Percentiles rank a stretch among this genome's conserved stretches.
Conservation (phyloP, 257 asterid genomes). For the Gentiana macrophylla region DNA sequence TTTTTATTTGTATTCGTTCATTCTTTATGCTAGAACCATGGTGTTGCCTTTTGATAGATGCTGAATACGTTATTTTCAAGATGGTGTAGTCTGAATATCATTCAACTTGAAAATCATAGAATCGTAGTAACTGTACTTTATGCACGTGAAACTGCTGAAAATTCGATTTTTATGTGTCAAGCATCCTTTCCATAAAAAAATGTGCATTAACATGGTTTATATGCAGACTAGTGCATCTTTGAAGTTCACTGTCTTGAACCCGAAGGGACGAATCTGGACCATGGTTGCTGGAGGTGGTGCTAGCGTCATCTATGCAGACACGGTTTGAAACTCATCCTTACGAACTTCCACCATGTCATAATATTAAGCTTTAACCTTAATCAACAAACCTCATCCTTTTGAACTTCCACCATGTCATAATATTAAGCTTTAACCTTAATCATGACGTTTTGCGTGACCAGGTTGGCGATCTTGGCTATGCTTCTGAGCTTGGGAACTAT, state of each 20-base stretch:
- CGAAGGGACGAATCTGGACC: slow-evolving; percentile 93
- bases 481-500: slow-evolving; percentile 91
- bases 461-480: slow-evolving; percentile 97
- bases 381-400: slow-evolving; percentile 10
- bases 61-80: no score
- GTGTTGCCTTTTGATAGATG: neutral
- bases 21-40: no score
- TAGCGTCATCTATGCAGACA: slow-evolving; percentile 91
- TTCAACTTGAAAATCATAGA: neutral
- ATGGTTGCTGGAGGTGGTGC: slow-evolving; percentile 99
- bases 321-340: slow-evolving; percentile 34
- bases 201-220: neutral
- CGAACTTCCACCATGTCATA: neutral
- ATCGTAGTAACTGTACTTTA: neutral
- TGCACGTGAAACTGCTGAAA: neutral
- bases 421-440: neutral
- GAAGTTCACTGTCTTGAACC: slow-evolving; percentile 92
- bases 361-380: neutral
- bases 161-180: neutral
- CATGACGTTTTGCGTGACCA: slow-evolving; percentile 8
- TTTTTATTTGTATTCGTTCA: no score
- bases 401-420: neutral
- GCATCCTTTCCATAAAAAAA: neutral
- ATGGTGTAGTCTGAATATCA: no score
- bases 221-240: slow-evolving; percentile 95